Percentiles rank a stretch among this genome's conserved stretches.
Conservation (phyloP, 2,329 filamentous ascomycete genomes). For the Colletotrichum paranaense region DNA sequence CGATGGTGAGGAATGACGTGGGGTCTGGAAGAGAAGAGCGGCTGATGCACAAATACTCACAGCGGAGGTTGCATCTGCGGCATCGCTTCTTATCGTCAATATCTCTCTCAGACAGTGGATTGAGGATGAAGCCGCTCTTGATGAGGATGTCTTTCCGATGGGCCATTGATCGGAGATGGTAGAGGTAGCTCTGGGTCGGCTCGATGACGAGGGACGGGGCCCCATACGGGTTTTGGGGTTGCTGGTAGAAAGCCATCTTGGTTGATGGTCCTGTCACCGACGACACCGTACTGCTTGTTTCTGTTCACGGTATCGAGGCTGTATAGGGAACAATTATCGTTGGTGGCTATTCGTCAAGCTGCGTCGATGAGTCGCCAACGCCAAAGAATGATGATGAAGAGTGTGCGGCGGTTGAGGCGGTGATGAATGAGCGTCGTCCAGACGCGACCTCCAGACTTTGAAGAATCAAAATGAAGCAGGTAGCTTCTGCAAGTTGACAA, state of each 20-base stretch:
- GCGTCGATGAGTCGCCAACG: not conserved
- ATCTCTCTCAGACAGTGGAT: slow-evolving; percentile 40
- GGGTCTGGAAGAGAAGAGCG: not conserved
- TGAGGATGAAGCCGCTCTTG: slow-evolving; percentile 42
- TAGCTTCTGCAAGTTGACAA: not conserved
- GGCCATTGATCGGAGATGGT: slow-evolving; percentile 36
- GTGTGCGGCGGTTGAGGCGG: not conserved
- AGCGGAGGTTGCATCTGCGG: slow-evolving; percentile 39
- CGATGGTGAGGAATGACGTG: not conserved
- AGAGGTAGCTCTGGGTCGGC: slow-evolving; percentile 37
- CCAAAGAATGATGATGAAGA: not conserved
- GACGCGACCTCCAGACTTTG: not conserved
- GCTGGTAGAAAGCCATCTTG: slow-evolving; percentile 12
- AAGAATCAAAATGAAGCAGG: not conserved
- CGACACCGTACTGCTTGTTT: not conserved
- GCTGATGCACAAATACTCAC: not conserved
- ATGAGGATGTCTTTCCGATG: slow-evolving; percentile 37
- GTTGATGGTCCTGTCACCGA: not conserved
- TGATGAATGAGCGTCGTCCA: too few species aligned
- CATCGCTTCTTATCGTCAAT: slow-evolving; percentile 47
- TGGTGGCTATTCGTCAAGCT: not conserved
- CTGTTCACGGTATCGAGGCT: not conserved
- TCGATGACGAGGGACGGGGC: slow-evolving; percentile 31
- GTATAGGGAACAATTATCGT: not conserved
- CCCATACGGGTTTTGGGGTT: slow-evolving; percentile 18